Evolutionary conservation across 2,329 filamentous ascomycete species (phyloP), one percentile per base, ranked within the genome.

Genomic region (Calonectria hongkongensis): DNA sequence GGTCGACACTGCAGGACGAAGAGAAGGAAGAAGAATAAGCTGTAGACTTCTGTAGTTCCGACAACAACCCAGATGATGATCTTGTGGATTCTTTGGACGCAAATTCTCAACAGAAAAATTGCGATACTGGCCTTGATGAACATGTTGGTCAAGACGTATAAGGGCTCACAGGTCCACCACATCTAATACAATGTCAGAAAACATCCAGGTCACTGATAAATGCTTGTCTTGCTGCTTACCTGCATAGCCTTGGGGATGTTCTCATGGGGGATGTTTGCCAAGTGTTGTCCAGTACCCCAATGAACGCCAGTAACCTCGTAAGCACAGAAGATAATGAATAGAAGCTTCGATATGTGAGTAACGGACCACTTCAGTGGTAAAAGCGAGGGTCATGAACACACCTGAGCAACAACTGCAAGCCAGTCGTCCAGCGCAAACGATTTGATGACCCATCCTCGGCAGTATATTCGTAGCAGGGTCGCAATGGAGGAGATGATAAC

Each of bases 121-220:
- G 81, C 82, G 63, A 86, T 85, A 66, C 82, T 84, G 65, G 84
- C 76, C 78, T 86, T 86, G 45, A 86, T 78, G 2, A 84, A 82
- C 78, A 79, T 79, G 56, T 78, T 78, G 15, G 75, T 54, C 41
- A 86, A 68, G 33, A 86, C 82, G 71, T 87, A 87, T 27, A 85
- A 79, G 0, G 83, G 80, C 70, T 86, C 85, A 66, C 85, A 86
- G 21, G 82, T 82, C 83, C 84, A 87, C 80, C 82, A 83, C 76
- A 79, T 82, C 80, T 83, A 33, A 33, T 0, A 2, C 25, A 30
- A 9, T 2, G 71, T 78, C 33, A 78, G 70, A 16, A 18, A 27
- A 60, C 33, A 27, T 7, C 12, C 9, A 18, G 25, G 5, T 18
- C 21, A 27, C 21, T 6, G 21, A 10, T 3, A 5, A 8, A 18